phyloP scores from a whole-genome alignment of 805 yeast species.

The Ogataea pignaliae region DNA sequence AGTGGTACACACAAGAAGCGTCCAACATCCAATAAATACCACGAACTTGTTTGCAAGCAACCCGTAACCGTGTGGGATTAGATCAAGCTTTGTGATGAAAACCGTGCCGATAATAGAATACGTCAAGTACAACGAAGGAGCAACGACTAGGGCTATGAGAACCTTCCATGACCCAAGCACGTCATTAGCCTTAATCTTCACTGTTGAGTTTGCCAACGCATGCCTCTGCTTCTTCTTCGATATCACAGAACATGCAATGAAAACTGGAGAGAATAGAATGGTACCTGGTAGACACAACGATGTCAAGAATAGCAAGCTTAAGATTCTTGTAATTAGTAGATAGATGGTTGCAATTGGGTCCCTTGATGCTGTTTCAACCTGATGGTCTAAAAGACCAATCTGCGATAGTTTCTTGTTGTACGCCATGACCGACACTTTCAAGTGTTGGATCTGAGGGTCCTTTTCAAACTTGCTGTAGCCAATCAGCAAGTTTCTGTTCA shows the following conservation, averaged over 20 bases:
- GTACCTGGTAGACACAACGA: constrained; percentile 81
- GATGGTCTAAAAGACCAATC: constrained; percentile 68
- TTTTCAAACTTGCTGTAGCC: constrained; percentile 77
- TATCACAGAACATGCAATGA: constrained; percentile 65
- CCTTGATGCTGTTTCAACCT: constrained; percentile 52
- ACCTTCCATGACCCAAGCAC: constrained; percentile 97
- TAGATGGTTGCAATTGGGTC: constrained; percentile 46
- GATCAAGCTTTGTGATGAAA: constrained; percentile 15
- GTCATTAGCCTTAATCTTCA: constrained; percentile 85
- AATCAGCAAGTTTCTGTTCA: constrained; percentile 78
- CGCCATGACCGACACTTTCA: constrained; percentile 57
- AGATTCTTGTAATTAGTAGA: constrained; percentile 52
- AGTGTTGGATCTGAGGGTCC: constrained; percentile 60
- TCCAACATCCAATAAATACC: constrained; percentile 50
- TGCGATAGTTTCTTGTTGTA: constrained; percentile 65
- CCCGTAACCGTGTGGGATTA: constrained; percentile 11
- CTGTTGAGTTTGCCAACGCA: constrained; percentile 83
- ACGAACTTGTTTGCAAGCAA: constrained; percentile 9
- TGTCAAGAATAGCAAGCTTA: constrained; percentile 50
- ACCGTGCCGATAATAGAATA: constrained; percentile 61
- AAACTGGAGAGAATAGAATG: constrained; percentile 82
- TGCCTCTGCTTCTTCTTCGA: constrained; percentile 66
- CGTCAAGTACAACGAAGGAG: constrained; percentile 76
- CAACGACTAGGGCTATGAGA: constrained; percentile 77
- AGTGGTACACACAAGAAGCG: constrained; percentile 66